Evolutionary conservation across 352 stramenopile genomes (phyloP).

Genomic region (Phytopythium helicoides): DNA sequence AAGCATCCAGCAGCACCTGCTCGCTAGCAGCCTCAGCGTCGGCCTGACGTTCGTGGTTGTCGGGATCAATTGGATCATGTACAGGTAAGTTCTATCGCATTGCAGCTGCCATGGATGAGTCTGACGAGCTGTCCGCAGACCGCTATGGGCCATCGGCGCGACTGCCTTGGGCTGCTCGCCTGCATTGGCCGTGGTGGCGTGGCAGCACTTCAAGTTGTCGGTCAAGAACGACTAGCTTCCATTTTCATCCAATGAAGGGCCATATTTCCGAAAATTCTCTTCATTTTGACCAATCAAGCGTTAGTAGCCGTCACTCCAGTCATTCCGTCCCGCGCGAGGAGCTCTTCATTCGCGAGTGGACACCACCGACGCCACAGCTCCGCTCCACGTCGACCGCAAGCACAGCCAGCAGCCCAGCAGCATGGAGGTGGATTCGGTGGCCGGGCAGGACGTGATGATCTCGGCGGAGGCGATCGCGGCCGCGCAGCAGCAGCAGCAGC

Average conservation of each 20-base stretch:
- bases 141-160: constrained; percentile 44
- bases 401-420: neutral
- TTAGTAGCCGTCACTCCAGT: too few relatives aligned
- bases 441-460: constrained; percentile 62
- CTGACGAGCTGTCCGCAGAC: constrained; percentile 17
- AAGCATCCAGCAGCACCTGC: constrained; percentile 44
- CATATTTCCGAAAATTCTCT: constrained; percentile 1
- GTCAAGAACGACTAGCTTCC: constrained; percentile 32
- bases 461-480: constrained; percentile 37
- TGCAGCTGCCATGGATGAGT: neutral
- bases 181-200: constrained; percentile 21
- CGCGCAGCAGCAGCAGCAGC: constrained; percentile 39
- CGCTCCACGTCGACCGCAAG: neutral
- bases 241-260: neutral
- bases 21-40: constrained; percentile 39
- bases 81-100: constrained; percentile 27
- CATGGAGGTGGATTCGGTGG: constrained; percentile 76
- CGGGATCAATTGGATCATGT: constrained; percentile 44
- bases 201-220: constrained; percentile 18
- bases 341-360: neutral
- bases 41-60: constrained; percentile 52
- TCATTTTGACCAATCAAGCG: neutral
- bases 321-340: neutral
- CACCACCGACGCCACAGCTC: neutral
- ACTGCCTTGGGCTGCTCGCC: constrained; percentile 28